phyloP scores from a whole-genome alignment of 73 alveolate species.

The Paramecium bursaria region DNA sequence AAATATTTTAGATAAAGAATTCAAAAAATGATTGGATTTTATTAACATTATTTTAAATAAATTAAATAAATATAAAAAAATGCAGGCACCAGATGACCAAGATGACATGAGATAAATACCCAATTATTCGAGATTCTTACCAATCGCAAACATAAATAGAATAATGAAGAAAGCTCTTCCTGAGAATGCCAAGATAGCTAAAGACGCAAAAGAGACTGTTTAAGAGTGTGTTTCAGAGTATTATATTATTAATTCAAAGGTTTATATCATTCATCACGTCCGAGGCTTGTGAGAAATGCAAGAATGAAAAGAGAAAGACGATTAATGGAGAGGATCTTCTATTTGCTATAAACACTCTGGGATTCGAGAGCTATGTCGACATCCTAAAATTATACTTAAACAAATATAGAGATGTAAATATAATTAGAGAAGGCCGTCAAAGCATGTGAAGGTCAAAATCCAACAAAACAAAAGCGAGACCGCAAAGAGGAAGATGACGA shows the following conservation, averaged over 20 bases:
- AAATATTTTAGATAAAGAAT: too few relatives aligned
- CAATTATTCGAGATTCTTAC: constrained; percentile 82
- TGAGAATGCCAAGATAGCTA: constrained; percentile 94
- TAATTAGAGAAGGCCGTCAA: constrained; percentile 61
- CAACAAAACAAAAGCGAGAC: constrained; percentile 30
- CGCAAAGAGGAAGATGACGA: constrained; percentile 73
- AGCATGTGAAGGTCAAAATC: constrained; percentile 63
- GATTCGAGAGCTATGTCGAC: constrained; percentile 94
- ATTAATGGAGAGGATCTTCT: constrained; percentile 97
- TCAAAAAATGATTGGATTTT: too few relatives aligned
- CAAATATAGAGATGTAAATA: constrained; percentile 84
- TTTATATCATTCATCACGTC: constrained; percentile 73
- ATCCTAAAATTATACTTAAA: constrained; percentile 84
- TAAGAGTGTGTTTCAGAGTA: constrained; percentile 98
- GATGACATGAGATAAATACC: constrained; percentile 63
- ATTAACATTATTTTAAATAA: too few relatives aligned
- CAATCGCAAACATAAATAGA: constrained; percentile 96
- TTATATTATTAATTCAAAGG: constrained; percentile 78
- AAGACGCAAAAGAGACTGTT: constrained; percentile 97
- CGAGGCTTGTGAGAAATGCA: constrained; percentile 97
- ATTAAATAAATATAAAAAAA: too few relatives aligned
- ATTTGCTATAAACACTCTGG: constrained; percentile 91
- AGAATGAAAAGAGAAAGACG: constrained; percentile 94
- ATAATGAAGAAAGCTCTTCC: constrained; percentile 97
- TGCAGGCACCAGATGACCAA: too few relatives aligned